Evolutionary conservation across 805 yeast genomes (phyloP), one percentile per base, ranked within the genome.

Genomic region (Wickerhamiella kurtzmanii): DNA sequence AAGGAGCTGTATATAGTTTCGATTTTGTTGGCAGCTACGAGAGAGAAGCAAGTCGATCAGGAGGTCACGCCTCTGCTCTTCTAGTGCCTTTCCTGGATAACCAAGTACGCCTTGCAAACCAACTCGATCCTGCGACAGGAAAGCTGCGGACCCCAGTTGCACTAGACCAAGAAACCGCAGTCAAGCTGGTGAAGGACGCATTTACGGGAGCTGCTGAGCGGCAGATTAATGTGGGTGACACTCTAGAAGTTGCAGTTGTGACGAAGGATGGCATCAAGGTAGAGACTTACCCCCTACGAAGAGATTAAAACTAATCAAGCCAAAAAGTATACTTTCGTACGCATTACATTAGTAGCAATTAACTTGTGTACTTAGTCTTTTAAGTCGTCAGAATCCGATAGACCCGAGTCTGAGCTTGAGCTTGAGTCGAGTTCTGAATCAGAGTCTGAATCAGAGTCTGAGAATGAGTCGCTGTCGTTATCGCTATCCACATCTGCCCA

Each of bases 1-100:
- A 80, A 57, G 98, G 98, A 37, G 86, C 95, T 2, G 85, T 92
- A 35, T 92, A 84, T 64, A 88, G 97, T 13, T 92, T 85, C 64
- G 98, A 92, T 63, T 97, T 97, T 1, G 95, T 92, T 48, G 98
- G 98, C 2, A 86, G 96, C 1, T 92, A 92, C 63, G 97, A 92
- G 67, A 78, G 96, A 59, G 96, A 88, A 64, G 95, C 88, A 62
- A 86, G 96, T 67, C 77, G 96, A 60, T 97, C 97, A 2, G 96
- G 95, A 53, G 98, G 98, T 39, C 92, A 96, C 13, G 97, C 97
- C 22, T 92, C 96, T 1, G 77, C 87, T 53, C 75, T 92, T 67
- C 87, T 92, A 55, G 87, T 88, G 94, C 98, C 98, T 3, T 92
- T 92, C 64, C 76, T 92, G 60, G 98, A 92, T 66, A 89, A 88